phyloP scores from a whole-genome alignment of 306 rosid genomes.

The Oxytropis ochrocephala region DNA sequence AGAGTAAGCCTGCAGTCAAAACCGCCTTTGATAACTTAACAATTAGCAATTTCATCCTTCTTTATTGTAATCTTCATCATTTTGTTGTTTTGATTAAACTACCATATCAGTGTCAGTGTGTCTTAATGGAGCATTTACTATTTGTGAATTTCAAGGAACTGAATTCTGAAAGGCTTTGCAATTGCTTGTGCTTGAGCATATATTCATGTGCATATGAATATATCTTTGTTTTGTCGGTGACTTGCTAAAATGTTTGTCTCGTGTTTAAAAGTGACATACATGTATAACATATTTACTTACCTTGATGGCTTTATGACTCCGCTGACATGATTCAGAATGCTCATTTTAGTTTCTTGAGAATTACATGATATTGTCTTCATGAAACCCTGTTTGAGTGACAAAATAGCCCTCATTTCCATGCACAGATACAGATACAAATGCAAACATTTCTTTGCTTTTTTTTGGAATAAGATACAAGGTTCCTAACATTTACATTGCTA shows the following conservation, averaged over 20 bases:
- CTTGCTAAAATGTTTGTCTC: background rate
- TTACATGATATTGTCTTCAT: constrained; percentile 34
- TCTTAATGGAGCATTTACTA: background rate
- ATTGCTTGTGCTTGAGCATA: background rate
- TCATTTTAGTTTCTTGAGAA: constrained; percentile 33
- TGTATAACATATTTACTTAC: constrained; percentile 19
- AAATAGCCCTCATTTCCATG: constrained; percentile 11
- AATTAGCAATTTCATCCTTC: background rate
- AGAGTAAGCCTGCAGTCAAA: constrained; percentile 55
- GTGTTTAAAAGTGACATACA: background rate
- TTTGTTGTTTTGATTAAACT: background rate
- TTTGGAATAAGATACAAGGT: background rate
- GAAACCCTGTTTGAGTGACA: constrained; percentile 33
- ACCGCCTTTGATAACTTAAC: constrained; percentile 21
- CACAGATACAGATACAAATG: background rate
- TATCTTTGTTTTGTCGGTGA: background rate
- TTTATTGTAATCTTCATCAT: background rate
- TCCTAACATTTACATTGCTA: background rate
- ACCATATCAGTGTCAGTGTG: background rate
- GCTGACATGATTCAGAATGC: constrained; percentile 50
- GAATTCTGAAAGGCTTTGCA: background rate
- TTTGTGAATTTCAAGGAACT: background rate
- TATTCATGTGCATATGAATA: background rate
- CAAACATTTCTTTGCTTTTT: background rate
- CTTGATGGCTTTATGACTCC: constrained; percentile 54